Percentiles rank a stretch among this genome's conserved stretches.
Conservation (phyloP, 2,329 filamentous ascomycete species). For the Monosporascus sp. region DNA sequence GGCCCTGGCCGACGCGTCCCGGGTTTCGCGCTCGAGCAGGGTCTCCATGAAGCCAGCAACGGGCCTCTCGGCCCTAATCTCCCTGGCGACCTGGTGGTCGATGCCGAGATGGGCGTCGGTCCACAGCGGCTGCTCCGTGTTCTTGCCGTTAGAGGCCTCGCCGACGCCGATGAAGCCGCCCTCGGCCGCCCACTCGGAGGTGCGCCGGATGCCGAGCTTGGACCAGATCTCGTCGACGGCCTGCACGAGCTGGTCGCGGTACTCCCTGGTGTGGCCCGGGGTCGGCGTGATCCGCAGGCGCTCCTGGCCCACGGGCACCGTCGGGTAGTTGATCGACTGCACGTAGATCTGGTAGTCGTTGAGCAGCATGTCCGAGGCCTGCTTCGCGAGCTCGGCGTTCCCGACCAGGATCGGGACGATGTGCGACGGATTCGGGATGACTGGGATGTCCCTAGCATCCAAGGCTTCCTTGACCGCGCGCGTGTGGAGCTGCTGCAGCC, state of each 20-base stretch:
- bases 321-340: constrained; percentile 98
- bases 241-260: constrained; percentile 77
- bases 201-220: constrained; percentile 84
- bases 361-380: constrained; percentile 86
- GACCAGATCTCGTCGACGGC: constrained; percentile 86
- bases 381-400: constrained; percentile 86
- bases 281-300: constrained; percentile 93
- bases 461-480: constrained; percentile 87
- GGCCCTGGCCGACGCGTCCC: constrained; percentile 17
- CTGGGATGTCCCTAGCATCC: constrained; percentile 76
- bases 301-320: constrained; percentile 96
- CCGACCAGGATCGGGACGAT: constrained; percentile 93
- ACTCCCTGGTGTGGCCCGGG: constrained; percentile 80
- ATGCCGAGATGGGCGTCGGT: constrained; percentile 83
- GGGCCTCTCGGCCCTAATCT: constrained; percentile 47
- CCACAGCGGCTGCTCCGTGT: constrained; percentile 73
- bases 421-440: constrained; percentile 96
- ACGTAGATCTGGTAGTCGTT: constrained; percentile 92
- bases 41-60: constrained; percentile 47
- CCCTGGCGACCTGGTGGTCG: constrained; percentile 53
- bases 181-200: constrained; percentile 82
- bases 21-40: constrained; percentile 50
- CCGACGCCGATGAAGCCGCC: constrained; percentile 96
- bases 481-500: constrained; percentile 93
- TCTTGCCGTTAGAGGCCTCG: constrained; percentile 48